These are phyloP conservation scores for Cladophialophora bantiana DNA, from an alignment of 2,329 filamentous ascomycete species.

Conservation along the genomic window DNA sequence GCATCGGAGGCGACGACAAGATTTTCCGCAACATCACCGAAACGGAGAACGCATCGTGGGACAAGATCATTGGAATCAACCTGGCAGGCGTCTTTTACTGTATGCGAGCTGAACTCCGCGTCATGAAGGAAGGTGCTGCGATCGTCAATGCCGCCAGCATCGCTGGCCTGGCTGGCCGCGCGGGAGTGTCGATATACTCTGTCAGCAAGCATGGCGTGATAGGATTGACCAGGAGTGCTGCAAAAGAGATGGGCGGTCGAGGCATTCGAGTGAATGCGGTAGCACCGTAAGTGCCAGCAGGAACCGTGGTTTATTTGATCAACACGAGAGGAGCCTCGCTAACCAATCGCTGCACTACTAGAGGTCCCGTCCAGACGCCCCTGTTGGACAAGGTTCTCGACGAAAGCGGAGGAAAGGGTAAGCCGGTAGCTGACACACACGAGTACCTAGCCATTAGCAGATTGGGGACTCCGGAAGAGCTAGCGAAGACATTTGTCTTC, in stretches of 20 bases:
- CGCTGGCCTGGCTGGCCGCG: slow-evolving; percentile 45
- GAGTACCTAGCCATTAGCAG: too few relatives aligned
- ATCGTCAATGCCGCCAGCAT: slow-evolving; percentile 53
- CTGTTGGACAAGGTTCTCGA: too few relatives aligned
- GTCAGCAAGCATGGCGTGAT: slow-evolving; percentile 53
- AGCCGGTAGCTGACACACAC: too few relatives aligned
- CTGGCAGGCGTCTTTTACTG: slow-evolving; percentile 51
- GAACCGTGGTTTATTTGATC: too few relatives aligned
- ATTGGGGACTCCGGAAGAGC: too few relatives aligned
- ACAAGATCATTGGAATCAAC: slow-evolving; percentile 49
- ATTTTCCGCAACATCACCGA: slow-evolving; percentile 1
- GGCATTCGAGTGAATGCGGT: slow-evolving; percentile 48
- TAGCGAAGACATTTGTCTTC: too few relatives aligned
- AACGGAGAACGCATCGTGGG: slow-evolving; percentile 43
- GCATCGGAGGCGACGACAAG: background rate
- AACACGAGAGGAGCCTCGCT: too few relatives aligned
- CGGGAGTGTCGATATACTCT: slow-evolving; percentile 51
- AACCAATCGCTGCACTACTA: too few relatives aligned
- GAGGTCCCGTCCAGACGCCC: too few relatives aligned
- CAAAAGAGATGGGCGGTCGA: slow-evolving; percentile 43
- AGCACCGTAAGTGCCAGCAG: slow-evolving; percentile 1
- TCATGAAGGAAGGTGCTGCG: slow-evolving; percentile 46
- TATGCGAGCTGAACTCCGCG: slow-evolving; percentile 50
- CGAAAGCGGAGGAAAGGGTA: too few relatives aligned
- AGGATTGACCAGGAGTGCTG: slow-evolving; percentile 51